Evolutionary conservation across 2,329 filamentous ascomycete species (phyloP).

Genomic region (Aureobasidium sp.): DNA sequence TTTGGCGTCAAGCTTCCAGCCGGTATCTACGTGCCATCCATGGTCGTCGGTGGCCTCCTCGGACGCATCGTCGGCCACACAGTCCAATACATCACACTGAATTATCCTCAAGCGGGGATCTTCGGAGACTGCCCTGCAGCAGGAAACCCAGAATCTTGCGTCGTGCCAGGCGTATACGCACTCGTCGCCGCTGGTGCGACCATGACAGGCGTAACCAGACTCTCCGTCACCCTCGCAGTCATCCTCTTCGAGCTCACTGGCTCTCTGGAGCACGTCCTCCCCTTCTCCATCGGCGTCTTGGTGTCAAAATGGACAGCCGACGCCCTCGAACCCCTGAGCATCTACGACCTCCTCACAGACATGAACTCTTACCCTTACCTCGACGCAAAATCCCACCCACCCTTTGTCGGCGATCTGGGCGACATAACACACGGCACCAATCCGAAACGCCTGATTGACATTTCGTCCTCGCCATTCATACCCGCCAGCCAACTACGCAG

Average conservation of each 20-base stretch:
- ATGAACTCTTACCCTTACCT: constrained; percentile 97
- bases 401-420: constrained; percentile 80
- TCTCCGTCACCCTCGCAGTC: constrained; percentile 89
- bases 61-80: constrained; percentile 81
- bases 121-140: constrained; percentile 68
- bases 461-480: constrained; percentile 73
- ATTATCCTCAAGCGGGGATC: constrained; percentile 62
- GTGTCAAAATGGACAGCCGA: constrained; percentile 99
- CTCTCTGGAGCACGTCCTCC: constrained; percentile 87
- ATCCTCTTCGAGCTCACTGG: constrained; percentile 95
- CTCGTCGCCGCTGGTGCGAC: constrained; percentile 91
- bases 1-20: constrained; percentile 96
- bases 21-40: constrained; percentile 95
- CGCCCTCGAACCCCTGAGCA: constrained; percentile 86
- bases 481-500: constrained; percentile 66
- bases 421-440: constrained; percentile 77
- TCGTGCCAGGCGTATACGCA: constrained; percentile 94
- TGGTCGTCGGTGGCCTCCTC: constrained; percentile 93
- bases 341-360: constrained; percentile 90
- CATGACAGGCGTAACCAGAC: constrained; percentile 92
- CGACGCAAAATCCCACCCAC: constrained; percentile 89
- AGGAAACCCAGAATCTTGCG: constrained; percentile 67
- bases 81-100: constrained; percentile 73
- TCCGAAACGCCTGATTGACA: constrained; percentile 76
- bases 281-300: constrained; percentile 84